Base-by-base conservation (phyloP, 768 basidiomycete genomes). In the Trametes cinnabarina region DNA sequence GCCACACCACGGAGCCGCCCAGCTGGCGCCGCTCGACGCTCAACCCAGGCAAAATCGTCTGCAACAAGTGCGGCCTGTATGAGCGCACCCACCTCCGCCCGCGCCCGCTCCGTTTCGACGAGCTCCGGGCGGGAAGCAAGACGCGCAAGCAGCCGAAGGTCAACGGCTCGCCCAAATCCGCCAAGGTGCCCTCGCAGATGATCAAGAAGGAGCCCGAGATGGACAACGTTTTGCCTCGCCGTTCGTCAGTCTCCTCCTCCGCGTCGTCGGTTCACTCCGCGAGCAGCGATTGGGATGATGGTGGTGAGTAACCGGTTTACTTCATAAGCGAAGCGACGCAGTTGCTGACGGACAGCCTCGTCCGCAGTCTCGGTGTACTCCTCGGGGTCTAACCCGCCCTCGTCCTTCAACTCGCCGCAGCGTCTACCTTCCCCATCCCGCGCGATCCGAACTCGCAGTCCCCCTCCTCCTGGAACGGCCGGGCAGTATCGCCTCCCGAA, bases 61-160 rank as follows among this genome's bases (percentile, higher is more conserved):
- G 92, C 81, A 94, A 94, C 81, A 94, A 94, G 77, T 94, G 92
- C 63, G 92, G 92, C 10, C 80, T 94, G 37, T 94, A 94, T 67
- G 92, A 94, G 72, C 89, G 92, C 68, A 94, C 92, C 12, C 92
- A 94, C 64, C 73, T 93, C 54, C 83, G 92, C 22, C 84, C 91
- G 4, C 81, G 92, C 12, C 92, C 92, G 8, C 78, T 92, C 17
- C 86, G 91, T 52, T 93, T 94, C 61, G 92, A 93, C 70, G 92
- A 93, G 72, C 81, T 94, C 40, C 84, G 91, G 5, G 87, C 90
- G 0, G 90, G 91, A n/a, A 87, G 86, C 73, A 92, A 92, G 74
- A 84, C 88, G 12, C 81, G 91, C 59, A 91, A 85, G 73, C 76
- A 78, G 63, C 67, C 71, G 44, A 71, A 74, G 65, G 68, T 62